Percentiles rank a stretch among this genome's conserved stretches.
Conservation (phyloP, 306 rosid species). For the Mimosa bimucronata region DNA sequence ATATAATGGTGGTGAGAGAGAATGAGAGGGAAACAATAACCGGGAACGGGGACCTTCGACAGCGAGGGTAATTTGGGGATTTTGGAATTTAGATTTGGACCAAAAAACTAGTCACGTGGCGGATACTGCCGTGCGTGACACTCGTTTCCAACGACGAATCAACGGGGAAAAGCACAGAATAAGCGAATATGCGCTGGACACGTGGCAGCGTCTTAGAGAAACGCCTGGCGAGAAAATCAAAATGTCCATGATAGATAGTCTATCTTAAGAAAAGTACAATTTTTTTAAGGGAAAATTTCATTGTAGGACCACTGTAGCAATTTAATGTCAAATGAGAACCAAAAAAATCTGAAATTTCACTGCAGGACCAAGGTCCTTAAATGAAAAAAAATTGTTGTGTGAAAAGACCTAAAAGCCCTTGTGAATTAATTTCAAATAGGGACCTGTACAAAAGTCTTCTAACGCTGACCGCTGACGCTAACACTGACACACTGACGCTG, state of each 20-base stretch:
- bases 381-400: too few relatives aligned
- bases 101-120: constrained; percentile 32
- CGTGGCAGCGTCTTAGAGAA: background rate
- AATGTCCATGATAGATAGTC: background rate
- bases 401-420: too few relatives aligned
- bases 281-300: too few relatives aligned
- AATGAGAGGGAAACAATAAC: background rate
- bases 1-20: constrained; percentile 3
- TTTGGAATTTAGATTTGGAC: constrained; percentile 14
- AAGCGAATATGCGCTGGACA: constrained; percentile 23
- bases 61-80: constrained; percentile 49
- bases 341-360: too few relatives aligned
- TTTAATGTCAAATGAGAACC: too few relatives aligned
- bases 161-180: constrained; percentile 7
- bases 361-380: too few relatives aligned
- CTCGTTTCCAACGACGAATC: constrained; percentile 35
- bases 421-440: too few relatives aligned
- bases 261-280: background rate
- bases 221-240: constrained; percentile 4
- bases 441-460: too few relatives aligned
- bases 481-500: too few relatives aligned
- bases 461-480: too few relatives aligned
- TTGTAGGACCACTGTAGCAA: too few relatives aligned
- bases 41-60: constrained; percentile 22
- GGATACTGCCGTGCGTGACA: constrained; percentile 5